Percentiles rank a stretch among this genome's conserved stretches.
These are phyloP conservation scores for Lathyrus sativus DNA, from an alignment of 306 rosid species.

Conservation along the genomic window DNA sequence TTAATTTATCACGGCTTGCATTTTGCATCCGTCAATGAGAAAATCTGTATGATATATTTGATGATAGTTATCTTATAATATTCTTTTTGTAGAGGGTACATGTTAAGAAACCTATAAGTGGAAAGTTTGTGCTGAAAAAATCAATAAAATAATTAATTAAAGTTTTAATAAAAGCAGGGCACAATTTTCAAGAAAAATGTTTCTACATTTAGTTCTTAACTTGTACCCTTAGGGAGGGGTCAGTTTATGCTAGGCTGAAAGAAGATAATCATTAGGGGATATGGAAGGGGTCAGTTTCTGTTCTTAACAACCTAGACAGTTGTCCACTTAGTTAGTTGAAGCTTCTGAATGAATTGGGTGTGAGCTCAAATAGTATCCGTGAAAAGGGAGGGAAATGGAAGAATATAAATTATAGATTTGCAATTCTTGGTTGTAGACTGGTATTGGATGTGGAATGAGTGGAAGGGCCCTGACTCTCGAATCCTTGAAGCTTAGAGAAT, in stretches of 20 bases:
- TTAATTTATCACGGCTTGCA: constrained; percentile 30
- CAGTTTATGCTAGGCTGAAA: not conserved
- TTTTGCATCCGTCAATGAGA: constrained; percentile 11
- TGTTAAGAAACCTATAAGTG: too few relatives aligned
- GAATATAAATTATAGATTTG: not conserved
- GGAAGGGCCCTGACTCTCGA: not conserved
- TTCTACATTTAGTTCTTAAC: too few relatives aligned
- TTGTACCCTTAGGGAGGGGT: too few relatives aligned
- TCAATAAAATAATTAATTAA: too few relatives aligned
- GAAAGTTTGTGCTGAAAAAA: too few relatives aligned
- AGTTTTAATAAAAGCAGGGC: too few relatives aligned
- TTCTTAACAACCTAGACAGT: not conserved
- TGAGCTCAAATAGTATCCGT: constrained; percentile 15
- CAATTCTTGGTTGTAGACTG: constrained; percentile 17
- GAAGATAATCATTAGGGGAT: not conserved
- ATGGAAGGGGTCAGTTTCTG: not conserved
- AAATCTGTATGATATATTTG: constrained; percentile 9
- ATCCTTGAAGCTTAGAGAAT: constrained; percentile 15
- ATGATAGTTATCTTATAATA: constrained; percentile 14
- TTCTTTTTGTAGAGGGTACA: not conserved
- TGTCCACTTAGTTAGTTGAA: constrained; percentile 6
- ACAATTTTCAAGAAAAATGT: too few relatives aligned
- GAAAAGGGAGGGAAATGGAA: constrained; percentile 20
- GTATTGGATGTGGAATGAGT: constrained; percentile 16
- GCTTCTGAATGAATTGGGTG: constrained; percentile 1